Conservation (phyloP, 169 alveolate genomes). For the Eimeria tenella region DNA sequence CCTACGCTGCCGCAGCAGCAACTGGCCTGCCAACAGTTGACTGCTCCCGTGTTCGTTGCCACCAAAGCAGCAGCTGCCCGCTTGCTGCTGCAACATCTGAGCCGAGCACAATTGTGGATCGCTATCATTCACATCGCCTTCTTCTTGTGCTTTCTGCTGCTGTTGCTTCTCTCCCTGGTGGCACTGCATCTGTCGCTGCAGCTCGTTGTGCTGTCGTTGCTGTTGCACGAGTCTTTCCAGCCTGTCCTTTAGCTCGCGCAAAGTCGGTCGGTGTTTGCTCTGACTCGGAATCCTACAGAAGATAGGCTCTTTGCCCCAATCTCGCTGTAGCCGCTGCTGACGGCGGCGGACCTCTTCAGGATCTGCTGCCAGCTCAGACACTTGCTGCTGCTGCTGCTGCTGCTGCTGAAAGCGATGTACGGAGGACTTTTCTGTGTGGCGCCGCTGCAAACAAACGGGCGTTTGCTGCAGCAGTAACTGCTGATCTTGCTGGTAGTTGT, state of each 20-base stretch:
- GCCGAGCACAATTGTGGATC: not conserved
- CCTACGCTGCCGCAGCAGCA: constrained; percentile 42
- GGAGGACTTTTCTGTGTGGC: not conserved
- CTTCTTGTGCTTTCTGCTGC: not conserved
- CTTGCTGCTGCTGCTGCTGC: constrained; percentile 29
- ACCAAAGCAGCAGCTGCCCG: not conserved
- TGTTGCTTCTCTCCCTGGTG: too few relatives aligned
- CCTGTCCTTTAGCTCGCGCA: constrained; percentile 14
- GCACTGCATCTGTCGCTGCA: not conserved
- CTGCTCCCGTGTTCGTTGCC: not conserved
- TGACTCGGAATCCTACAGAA: not conserved
- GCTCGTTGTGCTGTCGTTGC: constrained; percentile 6
- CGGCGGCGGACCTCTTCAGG: constrained; percentile 20
- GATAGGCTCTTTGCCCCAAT: not conserved
- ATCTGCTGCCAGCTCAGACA: not conserved
- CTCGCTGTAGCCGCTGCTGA: constrained; percentile 36
- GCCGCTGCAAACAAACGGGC: not conserved
- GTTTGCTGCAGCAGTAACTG: not conserved
- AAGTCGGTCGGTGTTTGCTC: not conserved
- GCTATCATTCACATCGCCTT: not conserved
- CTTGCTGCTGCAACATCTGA: constrained; percentile 3
- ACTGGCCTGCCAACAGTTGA: not conserved
- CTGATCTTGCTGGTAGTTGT: not conserved
- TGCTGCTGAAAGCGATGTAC: not conserved
- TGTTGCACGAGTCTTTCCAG: not conserved